These are phyloP conservation scores for Irpex rosettiformis DNA, from an alignment of 1,284 basidiomycete genomes.

Conservation along the genomic window DNA sequence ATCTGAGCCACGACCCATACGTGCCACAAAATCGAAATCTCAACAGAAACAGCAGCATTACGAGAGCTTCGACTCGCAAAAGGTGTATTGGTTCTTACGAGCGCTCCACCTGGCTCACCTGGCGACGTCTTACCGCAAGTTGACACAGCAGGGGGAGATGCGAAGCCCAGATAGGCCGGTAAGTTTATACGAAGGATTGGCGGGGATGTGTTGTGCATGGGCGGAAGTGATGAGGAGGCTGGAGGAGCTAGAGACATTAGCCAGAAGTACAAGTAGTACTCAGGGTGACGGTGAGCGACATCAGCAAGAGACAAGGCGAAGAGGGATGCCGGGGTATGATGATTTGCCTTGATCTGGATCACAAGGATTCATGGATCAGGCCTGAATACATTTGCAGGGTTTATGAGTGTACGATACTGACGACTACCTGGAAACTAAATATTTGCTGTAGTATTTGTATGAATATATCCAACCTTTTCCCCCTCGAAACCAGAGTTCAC, in stretches of 20 bases:
- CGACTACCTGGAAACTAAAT: neutral
- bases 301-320: neutral
- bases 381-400: no score
- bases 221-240: constrained; percentile 40
- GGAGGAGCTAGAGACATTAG: constrained; percentile 6
- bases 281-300: neutral
- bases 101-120: constrained; percentile 46
- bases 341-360: constrained; percentile 16
- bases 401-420: no score
- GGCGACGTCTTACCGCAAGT: constrained; percentile 33
- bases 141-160: constrained; percentile 40
- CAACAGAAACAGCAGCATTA: neutral
- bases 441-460: neutral
- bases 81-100: constrained; percentile 26
- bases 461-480: no score
- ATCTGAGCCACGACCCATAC: neutral
- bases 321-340: constrained; percentile 28
- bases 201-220: constrained; percentile 57
- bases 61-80: neutral
- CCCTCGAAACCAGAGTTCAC: no score
- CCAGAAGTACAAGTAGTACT: neutral
- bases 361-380: neutral
- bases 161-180: constrained; percentile 43
- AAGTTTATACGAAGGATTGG: constrained; percentile 52
- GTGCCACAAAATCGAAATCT: neutral